Percentiles rank a stretch among this genome's conserved stretches.
phyloP scores from a whole-genome alignment of 805 yeast species.

The Ogataea pignaliae region DNA sequence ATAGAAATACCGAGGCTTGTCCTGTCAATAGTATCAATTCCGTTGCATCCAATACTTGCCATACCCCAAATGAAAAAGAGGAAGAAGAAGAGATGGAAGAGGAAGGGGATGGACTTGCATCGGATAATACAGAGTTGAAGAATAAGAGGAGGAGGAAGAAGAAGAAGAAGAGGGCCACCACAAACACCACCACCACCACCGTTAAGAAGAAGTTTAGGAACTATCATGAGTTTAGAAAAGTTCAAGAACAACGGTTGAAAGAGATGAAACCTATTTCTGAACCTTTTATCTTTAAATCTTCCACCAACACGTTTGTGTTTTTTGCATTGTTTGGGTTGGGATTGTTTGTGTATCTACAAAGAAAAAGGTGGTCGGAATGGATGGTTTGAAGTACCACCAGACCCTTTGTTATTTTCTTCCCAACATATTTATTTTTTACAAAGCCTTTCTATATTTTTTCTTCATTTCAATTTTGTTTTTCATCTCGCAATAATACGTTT shows the following conservation, averaged over 20 bases:
- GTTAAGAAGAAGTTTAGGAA: slow-evolving; percentile 2
- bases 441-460: too few relatives aligned
- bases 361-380: slow-evolving; percentile 27
- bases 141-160: slow-evolving; percentile 2
- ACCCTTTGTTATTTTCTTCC: too few relatives aligned
- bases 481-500: too few relatives aligned
- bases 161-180: slow-evolving; percentile 2
- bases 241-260: slow-evolving; percentile 3
- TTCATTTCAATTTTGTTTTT: too few relatives aligned
- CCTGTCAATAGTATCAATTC: too few relatives aligned
- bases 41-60: too few relatives aligned
- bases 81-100: slow-evolving; percentile 4
- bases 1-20: too few relatives aligned
- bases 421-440: background rate
- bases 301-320: slow-evolving; percentile 13
- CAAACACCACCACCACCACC: too few relatives aligned
- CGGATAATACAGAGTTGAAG: background rate
- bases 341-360: slow-evolving; percentile 26
- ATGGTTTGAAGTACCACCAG: too few relatives aligned
- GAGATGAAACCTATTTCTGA: background rate
- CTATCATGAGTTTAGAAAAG: slow-evolving; percentile 9
- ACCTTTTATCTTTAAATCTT: slow-evolving; percentile 7
- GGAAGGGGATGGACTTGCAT: background rate
- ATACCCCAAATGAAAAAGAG: too few relatives aligned
- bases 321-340: slow-evolving; percentile 24